Evolutionary conservation across 164 flowering plant genomes (phyloP).

Genomic region (Aristolochia fimbriata): DNA sequence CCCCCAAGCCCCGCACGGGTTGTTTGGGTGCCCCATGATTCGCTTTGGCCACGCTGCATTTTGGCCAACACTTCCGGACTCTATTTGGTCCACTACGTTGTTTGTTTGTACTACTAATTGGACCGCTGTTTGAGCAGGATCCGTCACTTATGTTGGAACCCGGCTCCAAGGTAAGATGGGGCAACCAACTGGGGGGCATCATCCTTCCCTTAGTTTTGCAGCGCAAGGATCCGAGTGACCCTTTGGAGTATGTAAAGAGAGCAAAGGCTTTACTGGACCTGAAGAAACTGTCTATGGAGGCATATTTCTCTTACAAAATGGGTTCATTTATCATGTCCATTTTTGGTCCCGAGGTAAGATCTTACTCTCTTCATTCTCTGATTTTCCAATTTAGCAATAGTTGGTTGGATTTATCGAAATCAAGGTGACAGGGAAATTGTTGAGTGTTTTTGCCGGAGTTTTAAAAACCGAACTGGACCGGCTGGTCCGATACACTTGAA

Average conservation of each 20-base stretch:
- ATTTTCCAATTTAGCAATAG: too few relatives aligned
- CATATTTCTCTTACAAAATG: conserved; percentile 36
- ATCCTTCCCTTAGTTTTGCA: conserved; percentile 55
- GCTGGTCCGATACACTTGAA: too few relatives aligned
- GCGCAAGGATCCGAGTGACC: conserved; percentile 23
- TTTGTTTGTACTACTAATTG: not conserved
- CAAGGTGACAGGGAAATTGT: too few relatives aligned
- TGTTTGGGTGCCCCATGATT: too few relatives aligned
- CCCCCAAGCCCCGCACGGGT: too few relatives aligned
- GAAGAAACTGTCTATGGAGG: conserved; percentile 67
- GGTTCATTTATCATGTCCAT: conserved; percentile 35
- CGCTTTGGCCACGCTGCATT: too few relatives aligned
- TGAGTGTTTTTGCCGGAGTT: too few relatives aligned
- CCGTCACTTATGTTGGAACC: conserved; percentile 31
- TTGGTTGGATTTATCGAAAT: too few relatives aligned
- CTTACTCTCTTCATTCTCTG: too few relatives aligned
- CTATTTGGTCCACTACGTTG: too few relatives aligned
- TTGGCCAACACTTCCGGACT: too few relatives aligned
- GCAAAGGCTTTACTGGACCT: conserved; percentile 51
- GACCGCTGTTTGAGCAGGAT: conserved; percentile 38
- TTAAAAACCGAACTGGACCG: too few relatives aligned
- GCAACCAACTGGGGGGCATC: conserved; percentile 59
- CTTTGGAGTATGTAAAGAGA: conserved; percentile 38
- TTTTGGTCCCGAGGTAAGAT: conserved; percentile 66
- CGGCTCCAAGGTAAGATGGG: conserved; percentile 39